Base-by-base conservation (phyloP, 345 rosid genomes). In the Passiflora organensis region DNA sequence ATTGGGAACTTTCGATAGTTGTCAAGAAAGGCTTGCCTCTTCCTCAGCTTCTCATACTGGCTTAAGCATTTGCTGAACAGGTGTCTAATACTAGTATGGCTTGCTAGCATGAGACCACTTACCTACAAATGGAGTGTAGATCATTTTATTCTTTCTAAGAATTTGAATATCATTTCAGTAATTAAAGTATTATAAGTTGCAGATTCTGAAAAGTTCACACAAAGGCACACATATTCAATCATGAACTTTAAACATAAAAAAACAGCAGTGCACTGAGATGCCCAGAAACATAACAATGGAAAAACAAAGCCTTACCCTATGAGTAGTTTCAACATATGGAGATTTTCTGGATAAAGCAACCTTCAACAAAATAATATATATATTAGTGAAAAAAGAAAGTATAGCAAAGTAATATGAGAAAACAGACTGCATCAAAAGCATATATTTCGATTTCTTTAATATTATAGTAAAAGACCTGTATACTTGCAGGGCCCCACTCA, bases 401-500 rank as follows among this genome's bases (percentile, higher is more conserved):
- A 13, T 15, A 1, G 21, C 14, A 25, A 4, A 22, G n/a, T 22
- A 18, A 15, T 5, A 5, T 45, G 48, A 39, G 24, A 17, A 10
- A 66, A 28, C 12, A 25, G 34, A 42, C n/a, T 25, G 52, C 63
- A 62, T 38, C 63, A 47, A 2, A 58, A 20, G 62, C 51, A 12
- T 41, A 23, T 38, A n/a, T 39, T 41, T 44, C 19, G 43, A n/a
- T n/a, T n/a, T n/a, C n/a, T n/a, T n/a, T n/a, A n/a, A n/a, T 34
- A 44, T 13, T 16, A 37, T 36, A 52, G 34, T 47, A 39, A 22
- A 45, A 63, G 38, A 88, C 96, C 91, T 89, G 99, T 64, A 93
- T 93, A 61, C 99, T 93, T 68, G 99, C 96, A 64, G 99, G 99
- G 51, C 99, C 99, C 99, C 96, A 93, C 61, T 89, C 99, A 50